Conservation (phyloP, 139 green algal genomes). For the Ettlia oleoabundans region DNA sequence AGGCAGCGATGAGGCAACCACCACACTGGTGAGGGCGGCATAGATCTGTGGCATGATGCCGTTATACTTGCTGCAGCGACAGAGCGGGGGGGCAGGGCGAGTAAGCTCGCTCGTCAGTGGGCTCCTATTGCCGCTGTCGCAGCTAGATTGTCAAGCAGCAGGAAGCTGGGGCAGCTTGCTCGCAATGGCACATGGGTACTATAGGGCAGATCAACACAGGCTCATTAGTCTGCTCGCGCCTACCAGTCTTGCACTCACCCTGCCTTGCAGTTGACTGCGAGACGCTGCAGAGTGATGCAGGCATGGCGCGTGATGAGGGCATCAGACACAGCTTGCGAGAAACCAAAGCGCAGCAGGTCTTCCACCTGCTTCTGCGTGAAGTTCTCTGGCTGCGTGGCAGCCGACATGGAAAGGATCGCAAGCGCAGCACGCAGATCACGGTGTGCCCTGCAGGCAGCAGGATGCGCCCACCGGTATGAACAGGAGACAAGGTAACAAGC, state of each 20-base stretch:
- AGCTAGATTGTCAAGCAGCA: no score
- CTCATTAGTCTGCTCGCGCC: no score
- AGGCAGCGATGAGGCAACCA: slow-evolving; percentile 56
- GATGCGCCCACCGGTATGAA: neutral
- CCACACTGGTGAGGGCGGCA: slow-evolving; percentile 35
- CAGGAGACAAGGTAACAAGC: neutral
- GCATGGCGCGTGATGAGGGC: slow-evolving; percentile 68
- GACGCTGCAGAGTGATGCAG: slow-evolving; percentile 51
- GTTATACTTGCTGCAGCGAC: slow-evolving; percentile 37
- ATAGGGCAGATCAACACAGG: no score
- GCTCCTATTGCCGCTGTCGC: no score
- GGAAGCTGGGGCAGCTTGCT: no score
- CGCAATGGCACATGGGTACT: no score
- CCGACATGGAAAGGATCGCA: slow-evolving; percentile 70
- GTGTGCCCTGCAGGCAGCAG: slow-evolving; percentile 15
- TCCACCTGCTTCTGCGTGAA: slow-evolving; percentile 52
- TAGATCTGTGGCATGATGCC: slow-evolving; percentile 49
- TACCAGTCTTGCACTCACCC: slow-evolving; percentile 29
- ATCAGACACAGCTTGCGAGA: slow-evolving; percentile 41
- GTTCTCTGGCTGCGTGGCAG: slow-evolving; percentile 48
- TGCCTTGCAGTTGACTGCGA: slow-evolving; percentile 33
- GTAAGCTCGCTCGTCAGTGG: no score
- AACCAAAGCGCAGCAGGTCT: slow-evolving; percentile 55
- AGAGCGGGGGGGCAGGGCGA: neutral
- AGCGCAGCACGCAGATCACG: slow-evolving; percentile 58